Evolutionary conservation across 78 protist species (phyloP).

Genomic region (Fonticula alba): DNA sequence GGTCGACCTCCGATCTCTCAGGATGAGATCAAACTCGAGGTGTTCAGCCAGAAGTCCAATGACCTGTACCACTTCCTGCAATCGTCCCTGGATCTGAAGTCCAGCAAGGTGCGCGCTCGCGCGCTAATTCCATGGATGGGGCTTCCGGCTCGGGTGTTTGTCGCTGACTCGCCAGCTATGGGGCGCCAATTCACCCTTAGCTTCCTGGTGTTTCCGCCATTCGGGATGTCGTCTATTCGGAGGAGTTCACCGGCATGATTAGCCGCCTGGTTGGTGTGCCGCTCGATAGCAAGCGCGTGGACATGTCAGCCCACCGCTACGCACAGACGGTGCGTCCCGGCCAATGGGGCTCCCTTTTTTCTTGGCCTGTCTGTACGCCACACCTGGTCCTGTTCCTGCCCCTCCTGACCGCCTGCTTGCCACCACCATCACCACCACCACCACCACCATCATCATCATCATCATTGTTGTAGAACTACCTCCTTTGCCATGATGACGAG

Average conservation of each 20-base stretch:
- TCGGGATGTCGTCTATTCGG: too few relatives aligned
- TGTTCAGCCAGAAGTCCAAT: background rate
- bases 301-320: too few relatives aligned
- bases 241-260: too few relatives aligned
- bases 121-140: background rate
- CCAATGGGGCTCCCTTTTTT: background rate
- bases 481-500: slow-evolving; percentile 15
- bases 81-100: background rate
- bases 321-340: background rate
- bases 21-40: too few relatives aligned
- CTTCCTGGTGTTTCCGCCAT: background rate
- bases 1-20: too few relatives aligned
- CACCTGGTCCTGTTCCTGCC: background rate
- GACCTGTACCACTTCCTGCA: slow-evolving; percentile 1
- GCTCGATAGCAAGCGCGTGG: too few relatives aligned
- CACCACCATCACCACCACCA: background rate
- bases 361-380: background rate
- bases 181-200: background rate
- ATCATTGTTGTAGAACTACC: background rate
- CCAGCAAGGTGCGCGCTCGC: background rate
- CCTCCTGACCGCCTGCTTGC: background rate
- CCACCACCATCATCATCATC: too few relatives aligned
- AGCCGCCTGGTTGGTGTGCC: too few relatives aligned
- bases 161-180: background rate
- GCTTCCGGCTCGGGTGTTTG: background rate